Percentiles rank a stretch among this genome's conserved stretches.
Evolutionary conservation across 2,329 filamentous ascomycete genomes (phyloP).

Genomic region (Aplosporella prunicola): DNA sequence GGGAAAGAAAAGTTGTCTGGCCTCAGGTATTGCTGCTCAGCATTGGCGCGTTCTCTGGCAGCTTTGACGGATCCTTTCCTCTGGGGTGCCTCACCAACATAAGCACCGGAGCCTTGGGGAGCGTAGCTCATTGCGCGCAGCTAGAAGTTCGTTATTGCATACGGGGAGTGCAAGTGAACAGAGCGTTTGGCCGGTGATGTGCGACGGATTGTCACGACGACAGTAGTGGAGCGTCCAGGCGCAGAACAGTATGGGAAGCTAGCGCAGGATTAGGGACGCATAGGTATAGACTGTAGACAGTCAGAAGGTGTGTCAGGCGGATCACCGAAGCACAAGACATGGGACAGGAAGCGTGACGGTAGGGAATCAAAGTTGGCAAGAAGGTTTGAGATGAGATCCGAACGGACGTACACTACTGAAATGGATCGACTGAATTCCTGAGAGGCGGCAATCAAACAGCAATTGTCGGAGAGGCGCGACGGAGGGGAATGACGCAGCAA

Average conservation of each 20-base stretch:
- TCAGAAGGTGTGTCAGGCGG: neutral
- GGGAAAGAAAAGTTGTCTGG: no score
- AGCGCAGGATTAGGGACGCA: neutral
- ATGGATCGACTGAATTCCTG: neutral
- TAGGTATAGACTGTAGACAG: neutral
- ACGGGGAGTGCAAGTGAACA: no score
- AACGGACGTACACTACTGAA: neutral
- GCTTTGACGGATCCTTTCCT: slow-evolving; percentile 28
- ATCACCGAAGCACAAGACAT: neutral
- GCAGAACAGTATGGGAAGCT: no score
- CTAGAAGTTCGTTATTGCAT: slow-evolving; percentile 20
- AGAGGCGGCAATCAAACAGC: neutral
- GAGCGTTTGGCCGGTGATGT: slow-evolving; percentile 25
- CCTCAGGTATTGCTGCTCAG: slow-evolving; percentile 21
- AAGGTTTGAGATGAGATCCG: no score
- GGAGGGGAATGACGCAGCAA: neutral
- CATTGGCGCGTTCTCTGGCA: slow-evolving; percentile 24
- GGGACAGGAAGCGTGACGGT: neutral
- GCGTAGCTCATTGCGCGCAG: slow-evolving; percentile 29
- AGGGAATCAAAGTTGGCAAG: neutral
- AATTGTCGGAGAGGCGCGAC: neutral
- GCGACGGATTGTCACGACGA: slow-evolving; percentile 15
- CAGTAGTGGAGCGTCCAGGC: neutral
- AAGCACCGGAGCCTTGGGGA: slow-evolving; percentile 23
- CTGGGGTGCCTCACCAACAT: slow-evolving; percentile 20